Evolutionary conservation across 169 alveolate species (phyloP).

Genomic region (Toxoplasma gondii): DNA sequence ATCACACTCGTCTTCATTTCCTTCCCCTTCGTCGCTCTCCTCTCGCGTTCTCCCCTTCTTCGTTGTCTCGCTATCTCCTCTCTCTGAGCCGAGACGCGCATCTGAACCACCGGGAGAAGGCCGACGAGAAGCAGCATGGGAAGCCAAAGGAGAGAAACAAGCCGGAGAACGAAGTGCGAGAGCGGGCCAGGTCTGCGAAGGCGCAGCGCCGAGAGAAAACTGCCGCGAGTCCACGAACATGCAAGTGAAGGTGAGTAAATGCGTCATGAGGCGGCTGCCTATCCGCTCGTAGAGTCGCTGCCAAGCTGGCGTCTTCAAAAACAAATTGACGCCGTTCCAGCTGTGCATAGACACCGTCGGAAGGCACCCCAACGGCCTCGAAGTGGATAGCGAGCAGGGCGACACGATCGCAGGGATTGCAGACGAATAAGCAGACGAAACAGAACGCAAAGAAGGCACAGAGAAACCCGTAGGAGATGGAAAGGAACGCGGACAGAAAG

Average conservation of each 20-base stretch:
- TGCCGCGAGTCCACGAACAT: not conserved
- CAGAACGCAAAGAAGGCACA: too few relatives aligned
- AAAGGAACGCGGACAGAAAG: too few relatives aligned
- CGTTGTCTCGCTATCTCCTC: too few relatives aligned
- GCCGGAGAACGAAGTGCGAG: not conserved
- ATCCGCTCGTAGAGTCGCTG: not conserved
- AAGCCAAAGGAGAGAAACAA: not conserved
- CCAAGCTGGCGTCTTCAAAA: not conserved
- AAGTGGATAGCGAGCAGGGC: too few relatives aligned
- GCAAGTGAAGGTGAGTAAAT: not conserved
- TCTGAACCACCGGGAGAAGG: too few relatives aligned
- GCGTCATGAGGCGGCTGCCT: constrained; percentile 1
- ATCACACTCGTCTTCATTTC: too few relatives aligned
- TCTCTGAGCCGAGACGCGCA: too few relatives aligned
- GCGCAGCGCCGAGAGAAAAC: not conserved
- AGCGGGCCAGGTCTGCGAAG: not conserved
- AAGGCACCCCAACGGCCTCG: not conserved
- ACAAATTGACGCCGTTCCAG: constrained; percentile 7
- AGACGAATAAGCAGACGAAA: too few relatives aligned
- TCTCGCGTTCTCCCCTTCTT: too few relatives aligned
- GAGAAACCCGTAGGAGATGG: too few relatives aligned
- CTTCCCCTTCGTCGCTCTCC: too few relatives aligned
- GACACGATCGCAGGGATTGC: too few relatives aligned
- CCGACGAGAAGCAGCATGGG: not conserved
- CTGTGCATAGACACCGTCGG: not conserved